A percentile compares a stretch with the other conserved stretches of the same genome.
phyloP scores from a whole-genome alignment of 2,329 filamentous ascomycete species.

The Aspergillus alliaceus region DNA sequence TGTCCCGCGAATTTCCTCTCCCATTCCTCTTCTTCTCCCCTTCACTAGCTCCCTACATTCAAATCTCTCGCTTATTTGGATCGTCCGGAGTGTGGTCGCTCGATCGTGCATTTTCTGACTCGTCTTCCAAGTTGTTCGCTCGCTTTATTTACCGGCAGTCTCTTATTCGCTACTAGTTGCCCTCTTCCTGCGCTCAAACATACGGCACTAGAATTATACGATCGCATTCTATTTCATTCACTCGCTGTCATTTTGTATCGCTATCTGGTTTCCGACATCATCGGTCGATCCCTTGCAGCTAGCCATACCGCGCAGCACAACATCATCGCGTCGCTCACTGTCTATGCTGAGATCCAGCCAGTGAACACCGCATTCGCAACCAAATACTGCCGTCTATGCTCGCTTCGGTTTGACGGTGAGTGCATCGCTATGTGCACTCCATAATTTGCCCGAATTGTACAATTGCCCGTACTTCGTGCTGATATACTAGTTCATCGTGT shows the following conservation, averaged over 20 bases:
- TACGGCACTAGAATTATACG: not conserved
- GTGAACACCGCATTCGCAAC: not conserved
- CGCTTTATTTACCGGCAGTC: not conserved
- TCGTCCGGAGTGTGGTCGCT: not conserved
- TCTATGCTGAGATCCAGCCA: not conserved
- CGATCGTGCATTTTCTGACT: not conserved
- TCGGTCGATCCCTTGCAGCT: not conserved
- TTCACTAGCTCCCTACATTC: not conserved
- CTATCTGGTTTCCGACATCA: not conserved
- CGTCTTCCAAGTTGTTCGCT: conserved; percentile 1
- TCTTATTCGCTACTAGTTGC: not conserved
- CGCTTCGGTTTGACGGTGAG: not conserved
- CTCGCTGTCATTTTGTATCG: not conserved
- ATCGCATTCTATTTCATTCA: not conserved
- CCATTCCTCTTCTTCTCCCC: not conserved
- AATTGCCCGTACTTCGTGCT: not conserved
- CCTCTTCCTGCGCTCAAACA: not conserved
- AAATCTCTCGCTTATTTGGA: not conserved
- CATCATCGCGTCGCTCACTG: not conserved
- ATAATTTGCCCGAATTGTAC: not conserved
- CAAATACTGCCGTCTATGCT: not conserved
- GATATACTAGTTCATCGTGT: not conserved
- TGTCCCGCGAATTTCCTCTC: conserved; percentile 3
- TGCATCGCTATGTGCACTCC: not conserved
- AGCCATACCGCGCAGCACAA: not conserved